Percentiles rank a stretch among this genome's conserved stretches.
Evolutionary conservation across 2,329 filamentous ascomycete species (phyloP).

Genomic region (Septoria linicola): DNA sequence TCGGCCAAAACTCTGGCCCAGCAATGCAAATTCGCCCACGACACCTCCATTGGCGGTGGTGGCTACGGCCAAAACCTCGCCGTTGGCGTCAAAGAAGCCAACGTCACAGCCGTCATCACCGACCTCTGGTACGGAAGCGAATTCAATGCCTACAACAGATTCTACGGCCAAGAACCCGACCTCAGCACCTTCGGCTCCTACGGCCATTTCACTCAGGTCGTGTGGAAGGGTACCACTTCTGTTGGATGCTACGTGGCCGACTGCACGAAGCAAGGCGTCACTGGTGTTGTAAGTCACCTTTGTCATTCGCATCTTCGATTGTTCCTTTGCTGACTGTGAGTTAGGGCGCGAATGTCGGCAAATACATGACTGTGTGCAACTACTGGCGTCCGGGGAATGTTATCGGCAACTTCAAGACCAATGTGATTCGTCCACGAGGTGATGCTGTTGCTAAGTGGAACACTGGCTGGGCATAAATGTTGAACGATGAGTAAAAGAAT

Average conservation of each 20-base stretch:
- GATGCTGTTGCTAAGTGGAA: constrained; percentile 5
- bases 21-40: constrained; percentile 69
- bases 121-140: constrained; percentile 87
- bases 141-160: constrained; percentile 54
- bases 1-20: constrained; percentile 64
- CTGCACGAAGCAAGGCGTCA: constrained; percentile 51
- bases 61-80: constrained; percentile 93
- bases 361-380: constrained; percentile 77
- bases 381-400: constrained; percentile 69
- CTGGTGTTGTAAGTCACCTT: constrained; percentile 36
- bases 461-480: not conserved
- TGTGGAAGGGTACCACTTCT: constrained; percentile 62
- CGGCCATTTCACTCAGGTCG: constrained; percentile 73
- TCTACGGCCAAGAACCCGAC: constrained; percentile 51
- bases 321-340: too few species aligned
- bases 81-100: constrained; percentile 55
- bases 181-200: constrained; percentile 61
- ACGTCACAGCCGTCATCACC: constrained; percentile 66
- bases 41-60: constrained; percentile 65
- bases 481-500: too few species aligned
- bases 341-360: constrained; percentile 42
- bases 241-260: constrained; percentile 62
- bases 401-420: constrained; percentile 13
- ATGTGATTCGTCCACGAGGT: constrained; percentile 13
- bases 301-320: too few species aligned